Evolutionary conservation across 1,284 basidiomycete species (phyloP), one percentile per base, ranked within the genome.

Genomic region (Puccinia horiana): DNA sequence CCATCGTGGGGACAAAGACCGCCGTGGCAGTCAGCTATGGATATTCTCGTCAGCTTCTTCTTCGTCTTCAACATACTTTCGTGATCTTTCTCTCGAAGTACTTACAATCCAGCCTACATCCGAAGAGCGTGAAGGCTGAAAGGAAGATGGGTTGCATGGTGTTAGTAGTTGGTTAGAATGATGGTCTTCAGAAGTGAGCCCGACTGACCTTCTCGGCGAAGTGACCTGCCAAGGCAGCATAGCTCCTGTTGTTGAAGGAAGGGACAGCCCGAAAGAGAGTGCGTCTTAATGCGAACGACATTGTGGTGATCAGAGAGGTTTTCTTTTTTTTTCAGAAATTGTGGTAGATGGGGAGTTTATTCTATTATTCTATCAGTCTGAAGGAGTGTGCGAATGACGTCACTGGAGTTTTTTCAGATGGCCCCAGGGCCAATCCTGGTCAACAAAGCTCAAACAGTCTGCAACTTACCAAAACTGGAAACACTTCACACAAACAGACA

Each of bases 1-100:
- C 74, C 74, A 76, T 61, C 40, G 74, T 63, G 2, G 74, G 74
- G 23, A 76, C 56, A 18, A 76, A 76, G 20, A 76, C 37, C 20
- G 74, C 74, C 6, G 74, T 40, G 23, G 74, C 35, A n/a, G 40
- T 56, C 40, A 76, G 56, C 74, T 76, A 52, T n/a, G 6, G 26
- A 20, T 12, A 20, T 37, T 29, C 35, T 12, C 3, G 16, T 20
- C 5, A 63, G n/a, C n/a, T n/a, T n/a, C n/a, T n/a, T n/a, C n/a
- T n/a, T n/a, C n/a, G n/a, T 63, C 14, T 37, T 18, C 32, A 6
- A 37, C 8, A 37, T 4, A 35, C 32, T 8, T 18, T 18, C 32
- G 32, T 37, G 9, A 65, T 26, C 23, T 20, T 9, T 56, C 23
- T n/a, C n/a, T n/a, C n/a, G n/a, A n/a, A n/a, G n/a, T n/a, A 63